phyloP scores from a whole-genome alignment of 805 yeast species.

The Wickerhamomyces chambardii region DNA sequence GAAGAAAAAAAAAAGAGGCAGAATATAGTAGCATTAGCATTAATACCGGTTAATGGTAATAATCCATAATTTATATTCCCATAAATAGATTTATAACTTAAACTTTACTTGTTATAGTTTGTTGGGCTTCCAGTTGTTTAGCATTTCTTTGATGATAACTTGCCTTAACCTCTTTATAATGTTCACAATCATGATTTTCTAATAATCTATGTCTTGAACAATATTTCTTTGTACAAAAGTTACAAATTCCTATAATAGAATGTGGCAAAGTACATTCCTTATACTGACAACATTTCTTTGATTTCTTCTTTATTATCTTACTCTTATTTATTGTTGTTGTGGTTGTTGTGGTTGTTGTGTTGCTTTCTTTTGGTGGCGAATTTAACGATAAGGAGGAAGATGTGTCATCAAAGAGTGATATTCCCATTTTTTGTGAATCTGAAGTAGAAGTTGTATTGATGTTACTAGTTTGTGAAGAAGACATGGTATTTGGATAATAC shows the following conservation, averaged over 20 bases:
- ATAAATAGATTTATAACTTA: conserved; percentile 8
- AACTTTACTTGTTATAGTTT: conserved; percentile 48
- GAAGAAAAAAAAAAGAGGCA: no score
- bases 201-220: conserved; percentile 58
- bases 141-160: conserved; percentile 57
- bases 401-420: background rate
- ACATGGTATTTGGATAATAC: no score
- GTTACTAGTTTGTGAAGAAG: no score
- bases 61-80: no score
- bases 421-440: no score
- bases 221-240: conserved; percentile 53
- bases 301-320: conserved; percentile 15
- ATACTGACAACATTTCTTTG: conserved; percentile 18
- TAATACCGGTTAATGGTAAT: no score
- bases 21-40: no score
- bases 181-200: conserved; percentile 54
- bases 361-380: background rate
- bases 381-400: background rate
- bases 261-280: conserved; percentile 17
- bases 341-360: conserved; percentile 2
- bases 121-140: conserved; percentile 48
- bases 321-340: conserved; percentile 2
- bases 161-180: conserved; percentile 50
- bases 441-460: no score
- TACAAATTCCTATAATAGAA: conserved; percentile 53